These are phyloP conservation scores for Botryobasidium botryosum DNA, from an alignment of 768 basidiomycete species.

Conservation along the genomic window DNA sequence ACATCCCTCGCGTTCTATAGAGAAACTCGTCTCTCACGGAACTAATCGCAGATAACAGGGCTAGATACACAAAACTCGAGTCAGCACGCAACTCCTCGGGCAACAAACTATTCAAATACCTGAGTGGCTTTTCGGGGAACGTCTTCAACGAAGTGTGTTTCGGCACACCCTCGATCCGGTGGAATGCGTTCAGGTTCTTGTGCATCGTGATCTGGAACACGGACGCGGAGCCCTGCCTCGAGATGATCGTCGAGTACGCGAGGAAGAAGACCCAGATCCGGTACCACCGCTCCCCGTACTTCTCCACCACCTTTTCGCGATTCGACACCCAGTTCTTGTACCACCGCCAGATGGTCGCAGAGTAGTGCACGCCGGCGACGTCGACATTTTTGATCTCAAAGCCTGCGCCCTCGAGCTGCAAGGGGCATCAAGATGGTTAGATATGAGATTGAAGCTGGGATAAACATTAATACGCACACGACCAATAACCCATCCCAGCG, in stretches of 20 bases:
- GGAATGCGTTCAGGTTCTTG: constrained; percentile 95
- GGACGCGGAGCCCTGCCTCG: constrained; percentile 71
- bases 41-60: too few species aligned
- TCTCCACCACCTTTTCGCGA: constrained; percentile 72
- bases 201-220: constrained; percentile 97
- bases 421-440: background rate
- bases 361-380: constrained; percentile 94
- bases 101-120: too few species aligned
- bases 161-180: constrained; percentile 69
- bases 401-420: constrained; percentile 55
- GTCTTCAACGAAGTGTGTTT: constrained; percentile 34
- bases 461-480: constrained; percentile 29
- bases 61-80: too few species aligned
- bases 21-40: too few species aligned
- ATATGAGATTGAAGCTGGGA: background rate
- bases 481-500: constrained; percentile 85
- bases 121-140: constrained; percentile 4
- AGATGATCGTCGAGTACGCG: constrained; percentile 67
- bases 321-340: constrained; percentile 96
- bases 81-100: too few species aligned
- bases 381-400: constrained; percentile 96
- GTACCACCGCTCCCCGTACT: constrained; percentile 87
- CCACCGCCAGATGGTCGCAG: constrained; percentile 79
- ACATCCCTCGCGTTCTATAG: too few species aligned
- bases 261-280: constrained; percentile 96